Conservation (phyloP, 768 basidiomycete species). For the Suillus plorans region DNA sequence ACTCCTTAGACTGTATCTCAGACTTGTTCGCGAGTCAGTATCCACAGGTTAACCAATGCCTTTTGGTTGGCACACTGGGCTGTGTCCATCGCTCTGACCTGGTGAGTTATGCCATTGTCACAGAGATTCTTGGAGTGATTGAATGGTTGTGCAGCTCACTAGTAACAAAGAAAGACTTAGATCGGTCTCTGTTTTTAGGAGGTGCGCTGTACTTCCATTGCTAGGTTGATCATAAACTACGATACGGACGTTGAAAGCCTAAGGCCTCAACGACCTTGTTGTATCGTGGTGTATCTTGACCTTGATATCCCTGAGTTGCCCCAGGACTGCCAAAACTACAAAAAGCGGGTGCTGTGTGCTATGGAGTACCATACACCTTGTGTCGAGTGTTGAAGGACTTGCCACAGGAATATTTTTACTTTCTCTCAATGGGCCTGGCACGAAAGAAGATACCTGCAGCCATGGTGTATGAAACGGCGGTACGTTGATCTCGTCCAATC, state of each 20-base stretch:
- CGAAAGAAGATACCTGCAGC: background rate
- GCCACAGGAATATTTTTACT: constrained; percentile 26
- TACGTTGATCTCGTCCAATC: background rate
- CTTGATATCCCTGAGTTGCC: constrained; percentile 22
- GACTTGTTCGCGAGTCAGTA: constrained; percentile 43
- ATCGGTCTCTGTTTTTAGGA: constrained; percentile 50
- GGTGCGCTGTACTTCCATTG: constrained; percentile 51
- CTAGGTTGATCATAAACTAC: constrained; percentile 58
- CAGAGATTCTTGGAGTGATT: constrained; percentile 41
- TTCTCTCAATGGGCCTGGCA: background rate
- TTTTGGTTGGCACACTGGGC: constrained; percentile 37
- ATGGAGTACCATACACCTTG: constrained; percentile 43
- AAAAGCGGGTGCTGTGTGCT: constrained; percentile 17
- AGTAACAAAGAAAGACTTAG: constrained; percentile 33
- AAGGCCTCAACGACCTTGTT: constrained; percentile 12
- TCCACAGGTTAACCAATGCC: constrained; percentile 48
- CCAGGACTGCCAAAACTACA: constrained; percentile 57
- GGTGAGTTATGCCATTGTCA: constrained; percentile 38
- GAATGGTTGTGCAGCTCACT: constrained; percentile 37
- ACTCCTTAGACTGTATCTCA: constrained; percentile 40
- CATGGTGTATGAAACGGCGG: background rate
- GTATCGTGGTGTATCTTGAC: background rate
- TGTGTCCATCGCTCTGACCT: constrained; percentile 51
- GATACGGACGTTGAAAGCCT: constrained; percentile 38
- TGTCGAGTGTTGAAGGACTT: constrained; percentile 47